A percentile compares a stretch with the other conserved stretches of the same genome.
phyloP scores from a whole-genome alignment of 495 filamentous ascomycete species.

The Aspergillus egyptiacus region DNA sequence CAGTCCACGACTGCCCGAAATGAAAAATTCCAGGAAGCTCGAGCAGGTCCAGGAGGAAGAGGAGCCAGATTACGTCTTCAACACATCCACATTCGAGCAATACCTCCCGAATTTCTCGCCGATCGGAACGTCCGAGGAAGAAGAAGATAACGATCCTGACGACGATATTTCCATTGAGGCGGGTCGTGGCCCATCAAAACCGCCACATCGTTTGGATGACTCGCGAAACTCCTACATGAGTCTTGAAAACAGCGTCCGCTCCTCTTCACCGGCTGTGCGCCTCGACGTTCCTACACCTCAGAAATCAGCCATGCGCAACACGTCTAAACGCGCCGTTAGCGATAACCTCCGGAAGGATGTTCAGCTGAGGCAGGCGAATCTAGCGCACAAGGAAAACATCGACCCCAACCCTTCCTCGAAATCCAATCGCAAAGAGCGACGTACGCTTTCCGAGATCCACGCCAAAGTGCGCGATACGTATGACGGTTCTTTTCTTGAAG shows the following conservation, averaged over 20 bases:
- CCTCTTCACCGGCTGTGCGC: constrained; percentile 42
- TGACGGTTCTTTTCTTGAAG: constrained; percentile 46
- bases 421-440: constrained; percentile 30
- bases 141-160: constrained; percentile 26
- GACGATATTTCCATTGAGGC: constrained; percentile 42
- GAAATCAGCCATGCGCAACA: constrained; percentile 25
- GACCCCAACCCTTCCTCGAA: constrained; percentile 33
- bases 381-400: constrained; percentile 43
- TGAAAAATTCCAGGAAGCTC: constrained; percentile 26
- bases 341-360: constrained; percentile 43
- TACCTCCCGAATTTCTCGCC: constrained; percentile 58
- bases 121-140: constrained; percentile 37
- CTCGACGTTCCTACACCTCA: constrained; percentile 45
- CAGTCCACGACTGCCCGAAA: constrained; percentile 34
- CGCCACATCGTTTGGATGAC: constrained; percentile 33
- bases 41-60: constrained; percentile 21
- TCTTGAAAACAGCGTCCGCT: constrained; percentile 43
- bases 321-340: constrained; percentile 28
- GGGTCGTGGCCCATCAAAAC: constrained; percentile 36
- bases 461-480: constrained; percentile 50
- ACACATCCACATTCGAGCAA: constrained; percentile 58
- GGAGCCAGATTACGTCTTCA: constrained; percentile 47
- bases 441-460: constrained; percentile 49
- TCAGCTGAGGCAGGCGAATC: constrained; percentile 37
- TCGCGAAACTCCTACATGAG: constrained; percentile 43